Percentiles rank a stretch among this genome's conserved stretches.
These are phyloP conservation scores for Hypseocharis bilobata DNA, from an alignment of 441 rosid species.

Conservation along the genomic window DNA sequence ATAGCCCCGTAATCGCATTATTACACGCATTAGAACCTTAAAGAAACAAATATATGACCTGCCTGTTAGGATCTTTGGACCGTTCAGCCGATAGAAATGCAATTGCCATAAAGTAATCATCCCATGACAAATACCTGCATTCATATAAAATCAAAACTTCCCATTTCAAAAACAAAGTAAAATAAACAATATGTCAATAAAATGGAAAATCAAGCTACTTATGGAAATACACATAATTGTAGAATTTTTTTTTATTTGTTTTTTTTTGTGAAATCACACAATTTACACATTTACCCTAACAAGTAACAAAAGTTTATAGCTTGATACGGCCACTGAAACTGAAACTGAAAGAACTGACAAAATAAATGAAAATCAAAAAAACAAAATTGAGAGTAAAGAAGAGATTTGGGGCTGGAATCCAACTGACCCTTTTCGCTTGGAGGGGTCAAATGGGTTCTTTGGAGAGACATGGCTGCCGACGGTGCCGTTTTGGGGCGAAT, in stretches of 20 bases:
- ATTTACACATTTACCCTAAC: not conserved
- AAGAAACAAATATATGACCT: slow-evolving; percentile 38
- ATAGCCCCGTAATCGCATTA: not conserved
- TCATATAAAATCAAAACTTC: not conserved
- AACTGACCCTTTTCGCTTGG: slow-evolving; percentile 65
- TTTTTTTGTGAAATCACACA: too few species aligned
- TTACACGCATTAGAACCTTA: not conserved
- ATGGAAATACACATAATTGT: not conserved
- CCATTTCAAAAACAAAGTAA: too few species aligned
- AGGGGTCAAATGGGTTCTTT: slow-evolving; percentile 57
- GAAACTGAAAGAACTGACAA: not conserved
- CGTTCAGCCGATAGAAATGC: slow-evolving; percentile 79
- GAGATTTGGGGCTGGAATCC: not conserved
- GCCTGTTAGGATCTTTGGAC: slow-evolving; percentile 94
- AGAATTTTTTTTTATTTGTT: not conserved
- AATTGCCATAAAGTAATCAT: slow-evolving; percentile 93
- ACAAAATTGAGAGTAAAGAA: not conserved
- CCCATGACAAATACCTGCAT: slow-evolving; percentile 75
- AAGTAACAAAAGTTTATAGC: not conserved
- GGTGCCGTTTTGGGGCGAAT: slow-evolving; percentile 29
- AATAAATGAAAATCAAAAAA: too few species aligned
- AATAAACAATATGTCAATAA: not conserved
- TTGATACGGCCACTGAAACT: too few species aligned
- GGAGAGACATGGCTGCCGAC: slow-evolving; percentile 27
- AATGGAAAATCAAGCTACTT: not conserved